Conservation (phyloP, 1,284 basidiomycete species). For the Neolentinus lepideus region DNA sequence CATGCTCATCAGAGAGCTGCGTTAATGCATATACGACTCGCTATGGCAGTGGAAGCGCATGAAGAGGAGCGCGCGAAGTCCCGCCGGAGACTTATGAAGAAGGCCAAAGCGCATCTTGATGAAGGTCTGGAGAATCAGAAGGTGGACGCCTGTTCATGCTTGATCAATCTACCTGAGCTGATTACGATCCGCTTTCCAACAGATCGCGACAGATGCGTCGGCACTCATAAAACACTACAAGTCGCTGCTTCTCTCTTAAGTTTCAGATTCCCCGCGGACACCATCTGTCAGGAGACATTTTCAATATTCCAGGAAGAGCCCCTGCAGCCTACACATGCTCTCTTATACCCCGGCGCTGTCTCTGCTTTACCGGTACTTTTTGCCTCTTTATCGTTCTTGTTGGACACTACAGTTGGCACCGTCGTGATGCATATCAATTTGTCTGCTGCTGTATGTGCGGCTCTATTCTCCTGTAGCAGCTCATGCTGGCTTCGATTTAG, state of each 20-base stretch:
- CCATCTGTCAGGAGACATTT: background rate
- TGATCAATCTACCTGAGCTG: background rate
- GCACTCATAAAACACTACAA: slow-evolving; percentile 39
- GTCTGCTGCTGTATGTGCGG: background rate
- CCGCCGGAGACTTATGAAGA: slow-evolving; percentile 26
- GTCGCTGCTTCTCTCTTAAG: slow-evolving; percentile 24
- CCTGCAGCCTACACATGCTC: background rate
- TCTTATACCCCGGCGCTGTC: background rate
- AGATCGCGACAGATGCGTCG: slow-evolving; percentile 35
- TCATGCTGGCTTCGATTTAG: background rate
- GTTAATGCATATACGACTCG: background rate
- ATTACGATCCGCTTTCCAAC: background rate
- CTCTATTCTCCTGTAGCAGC: background rate
- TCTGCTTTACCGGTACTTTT: background rate
- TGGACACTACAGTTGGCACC: too few relatives aligned
- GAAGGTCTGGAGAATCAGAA: slow-evolving; percentile 34
- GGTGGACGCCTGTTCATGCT: slow-evolving; percentile 15
- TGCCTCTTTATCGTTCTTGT: background rate
- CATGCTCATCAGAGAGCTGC: background rate
- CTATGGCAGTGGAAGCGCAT: slow-evolving; percentile 26
- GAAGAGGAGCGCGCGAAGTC: slow-evolving; percentile 25
- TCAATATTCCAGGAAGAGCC: background rate
- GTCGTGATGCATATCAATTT: background rate
- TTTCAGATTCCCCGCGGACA: background rate
- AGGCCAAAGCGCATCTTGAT: slow-evolving; percentile 29